Percentiles rank a stretch among this genome's conserved stretches.
Evolutionary conservation across 345 rosid genomes (phyloP).

Genomic region (Cochlearia excelsa): DNA sequence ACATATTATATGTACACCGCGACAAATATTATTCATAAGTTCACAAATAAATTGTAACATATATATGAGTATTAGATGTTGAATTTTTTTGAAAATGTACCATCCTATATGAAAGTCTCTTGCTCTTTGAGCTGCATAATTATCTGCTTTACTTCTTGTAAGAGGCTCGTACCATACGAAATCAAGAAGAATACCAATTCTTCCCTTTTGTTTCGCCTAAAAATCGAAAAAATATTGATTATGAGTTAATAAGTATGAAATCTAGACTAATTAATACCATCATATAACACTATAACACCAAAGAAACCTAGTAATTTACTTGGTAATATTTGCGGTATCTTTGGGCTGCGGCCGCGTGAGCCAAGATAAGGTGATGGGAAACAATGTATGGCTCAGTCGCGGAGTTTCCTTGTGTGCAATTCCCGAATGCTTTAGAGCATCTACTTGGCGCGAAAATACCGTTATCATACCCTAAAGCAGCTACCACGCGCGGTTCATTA

Average conservation of each 20-base stretch:
- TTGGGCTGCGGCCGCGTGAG: constrained; percentile 77
- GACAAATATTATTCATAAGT: neutral
- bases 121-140: constrained; percentile 89
- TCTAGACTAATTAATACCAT: neutral
- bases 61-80: neutral
- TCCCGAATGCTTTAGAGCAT: constrained; percentile 82
- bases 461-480: constrained; percentile 84
- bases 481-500: constrained; percentile 88
- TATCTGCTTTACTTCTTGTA: constrained; percentile 78
- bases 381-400: constrained; percentile 88
- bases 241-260: too few relatives aligned
- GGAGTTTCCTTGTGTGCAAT: constrained; percentile 77
- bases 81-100: constrained; percentile 35
- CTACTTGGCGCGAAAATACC: constrained; percentile 85
- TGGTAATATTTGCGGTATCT: constrained; percentile 82
- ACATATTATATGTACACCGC: neutral
- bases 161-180: constrained; percentile 98
- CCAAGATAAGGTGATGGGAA: constrained; percentile 77
- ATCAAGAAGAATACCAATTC: constrained; percentile 82
- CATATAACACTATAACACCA: neutral
- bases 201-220: constrained; percentile 80
- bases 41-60: neutral
- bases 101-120: constrained; percentile 95
- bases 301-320: constrained; percentile 36
- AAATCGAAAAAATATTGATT: neutral